A percentile compares a stretch with the other conserved stretches of the same genome.
Conservation (phyloP, 2,329 filamentous ascomycete species). For the Microdochium paspali region DNA sequence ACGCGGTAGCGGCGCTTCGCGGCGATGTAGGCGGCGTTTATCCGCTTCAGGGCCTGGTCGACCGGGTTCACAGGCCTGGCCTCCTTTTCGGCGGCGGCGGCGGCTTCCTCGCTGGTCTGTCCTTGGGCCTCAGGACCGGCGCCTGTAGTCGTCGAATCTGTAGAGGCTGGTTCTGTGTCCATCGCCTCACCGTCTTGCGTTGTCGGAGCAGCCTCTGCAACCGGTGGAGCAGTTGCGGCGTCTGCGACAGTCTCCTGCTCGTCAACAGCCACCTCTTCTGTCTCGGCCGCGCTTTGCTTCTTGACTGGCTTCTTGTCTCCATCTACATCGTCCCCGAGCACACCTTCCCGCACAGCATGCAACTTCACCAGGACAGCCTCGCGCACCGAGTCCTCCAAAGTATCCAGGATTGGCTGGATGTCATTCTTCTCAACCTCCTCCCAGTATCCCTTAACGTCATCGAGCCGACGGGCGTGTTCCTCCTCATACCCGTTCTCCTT, state of each 20-base stretch:
- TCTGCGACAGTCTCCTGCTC: slow-evolving; percentile 4
- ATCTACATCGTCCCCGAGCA: slow-evolving; percentile 8
- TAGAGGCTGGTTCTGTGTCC: slow-evolving; percentile 2
- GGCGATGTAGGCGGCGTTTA: slow-evolving; percentile 72
- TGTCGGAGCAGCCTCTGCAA: slow-evolving; percentile 6
- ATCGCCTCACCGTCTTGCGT: slow-evolving; percentile 10
- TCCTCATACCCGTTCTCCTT: slow-evolving; percentile 65
- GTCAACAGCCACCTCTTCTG: slow-evolving; percentile 7
- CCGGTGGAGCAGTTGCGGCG: no score
- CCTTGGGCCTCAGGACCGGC: slow-evolving; percentile 3
- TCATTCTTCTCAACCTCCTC: slow-evolving; percentile 68
- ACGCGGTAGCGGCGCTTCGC: slow-evolving; percentile 84
- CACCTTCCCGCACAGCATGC: slow-evolving; percentile 27
- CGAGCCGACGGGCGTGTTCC: slow-evolving; percentile 57
- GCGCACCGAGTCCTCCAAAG: slow-evolving; percentile 53
- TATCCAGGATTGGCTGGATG: slow-evolving; percentile 60
- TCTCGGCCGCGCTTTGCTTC: slow-evolving; percentile 6
- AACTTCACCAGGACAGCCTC: slow-evolving; percentile 54
- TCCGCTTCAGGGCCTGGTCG: slow-evolving; percentile 58
- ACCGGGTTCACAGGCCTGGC: slow-evolving; percentile 38
- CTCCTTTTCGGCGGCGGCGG: slow-evolving; percentile 25
- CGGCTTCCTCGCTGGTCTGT: slow-evolving; percentile 2
- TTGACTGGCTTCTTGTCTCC: slow-evolving; percentile 9
- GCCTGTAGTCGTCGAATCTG: slow-evolving; percentile 1
- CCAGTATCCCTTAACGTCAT: slow-evolving; percentile 78